phyloP scores from a whole-genome alignment of 2,329 filamentous ascomycete genomes.

The Cercospora sesami region DNA sequence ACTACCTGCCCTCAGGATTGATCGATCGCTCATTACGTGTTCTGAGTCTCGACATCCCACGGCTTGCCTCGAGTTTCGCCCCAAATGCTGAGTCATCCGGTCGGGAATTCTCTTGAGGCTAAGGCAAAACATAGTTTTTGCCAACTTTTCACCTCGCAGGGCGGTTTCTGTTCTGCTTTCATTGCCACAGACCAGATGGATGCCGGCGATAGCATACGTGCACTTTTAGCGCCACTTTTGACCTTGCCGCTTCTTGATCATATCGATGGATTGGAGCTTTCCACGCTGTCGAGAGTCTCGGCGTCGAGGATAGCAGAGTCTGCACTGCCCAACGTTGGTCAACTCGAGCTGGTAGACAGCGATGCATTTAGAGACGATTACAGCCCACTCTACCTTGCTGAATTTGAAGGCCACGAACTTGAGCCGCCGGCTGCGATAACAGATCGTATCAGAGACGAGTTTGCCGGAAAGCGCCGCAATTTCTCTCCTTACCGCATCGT shows the following conservation, averaged over 20 bases:
- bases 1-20: not conserved
- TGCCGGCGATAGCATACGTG: not conserved
- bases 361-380: conserved; percentile 21
- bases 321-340: conserved; percentile 25
- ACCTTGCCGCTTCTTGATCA: conserved; percentile 11
- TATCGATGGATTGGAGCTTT: conserved; percentile 16
- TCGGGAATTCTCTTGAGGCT: not conserved
- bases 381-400: conserved; percentile 21
- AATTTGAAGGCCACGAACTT: conserved; percentile 27
- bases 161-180: not conserved
- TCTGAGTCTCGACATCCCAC: not conserved
- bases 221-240: conserved; percentile 6
- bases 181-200: not conserved
- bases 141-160: not conserved
- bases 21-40: not conserved
- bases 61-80: not conserved
- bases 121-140: not conserved
- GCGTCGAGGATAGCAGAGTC: conserved; percentile 15
- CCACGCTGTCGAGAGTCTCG: conserved; percentile 20
- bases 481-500: conserved; percentile 27
- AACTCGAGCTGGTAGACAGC: conserved; percentile 27
- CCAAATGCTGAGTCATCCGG: not conserved
- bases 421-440: conserved; percentile 27
- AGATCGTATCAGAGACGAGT: conserved; percentile 22
- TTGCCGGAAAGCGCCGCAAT: conserved; percentile 16